phyloP scores from a whole-genome alignment of 176 grass and related monocot genomes.

The Musa schizocarpa region DNA sequence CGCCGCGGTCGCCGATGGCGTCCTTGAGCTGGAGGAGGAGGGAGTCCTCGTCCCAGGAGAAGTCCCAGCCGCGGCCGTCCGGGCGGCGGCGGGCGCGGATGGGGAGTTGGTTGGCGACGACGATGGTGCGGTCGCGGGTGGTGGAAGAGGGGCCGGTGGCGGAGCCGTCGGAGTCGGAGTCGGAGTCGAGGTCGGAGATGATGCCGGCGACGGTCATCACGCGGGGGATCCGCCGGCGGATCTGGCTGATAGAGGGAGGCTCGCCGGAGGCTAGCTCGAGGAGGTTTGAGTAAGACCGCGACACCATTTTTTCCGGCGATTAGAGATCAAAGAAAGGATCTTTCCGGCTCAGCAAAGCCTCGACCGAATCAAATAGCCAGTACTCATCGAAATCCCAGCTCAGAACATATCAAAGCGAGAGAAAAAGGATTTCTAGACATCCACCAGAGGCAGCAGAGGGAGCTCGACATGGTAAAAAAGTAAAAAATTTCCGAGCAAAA shows the following conservation, averaged over 20 bases:
- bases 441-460: background rate
- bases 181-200: conserved; percentile 39
- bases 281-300: conserved; percentile 81
- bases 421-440: background rate
- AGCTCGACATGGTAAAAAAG: background rate
- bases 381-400: background rate
- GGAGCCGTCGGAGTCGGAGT: conserved; percentile 50
- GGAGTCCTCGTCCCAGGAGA: conserved; percentile 90
- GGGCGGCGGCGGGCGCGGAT: conserved; percentile 36
- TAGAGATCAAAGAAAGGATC: background rate
- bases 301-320: conserved; percentile 42
- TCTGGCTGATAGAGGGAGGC: conserved; percentile 38
- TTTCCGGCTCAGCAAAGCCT: background rate
- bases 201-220: conserved; percentile 63
- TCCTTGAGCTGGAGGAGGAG: conserved; percentile 76
- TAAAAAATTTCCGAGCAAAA: background rate
- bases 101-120: conserved; percentile 89
- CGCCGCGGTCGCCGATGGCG: conserved; percentile 25
- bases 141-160: conserved; percentile 39
- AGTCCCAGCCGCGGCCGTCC: conserved; percentile 43
- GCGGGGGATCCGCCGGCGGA: conserved; percentile 61
- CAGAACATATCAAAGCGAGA: background rate
- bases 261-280: conserved; percentile 80
- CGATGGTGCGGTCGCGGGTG: conserved; percentile 67
- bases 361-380: background rate